Base-by-base conservation (phyloP, 208 protist species). In the Leishmania gerbilli region DNA sequence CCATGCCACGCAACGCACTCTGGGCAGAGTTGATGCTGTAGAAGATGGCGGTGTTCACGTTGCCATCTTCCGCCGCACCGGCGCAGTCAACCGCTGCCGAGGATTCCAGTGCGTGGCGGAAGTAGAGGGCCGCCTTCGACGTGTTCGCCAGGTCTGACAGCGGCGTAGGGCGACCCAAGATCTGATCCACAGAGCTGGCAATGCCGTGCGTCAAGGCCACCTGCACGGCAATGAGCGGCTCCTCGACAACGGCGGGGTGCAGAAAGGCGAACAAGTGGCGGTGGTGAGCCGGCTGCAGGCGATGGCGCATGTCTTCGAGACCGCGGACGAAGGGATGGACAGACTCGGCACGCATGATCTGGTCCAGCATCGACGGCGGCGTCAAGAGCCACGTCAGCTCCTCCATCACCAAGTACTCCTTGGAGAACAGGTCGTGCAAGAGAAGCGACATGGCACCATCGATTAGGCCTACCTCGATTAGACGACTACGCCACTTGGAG, bases 11-110 rank as follows among this genome's bases (percentile, higher is more conserved):
- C 65, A 97, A 81, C 40, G 92, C 91, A 47, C 85, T 88, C 78
- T 96, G 91, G 0, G 89, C 88, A 11, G 93, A 93, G 83, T 95
- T 96, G 76, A 97, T 97, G 81, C 91, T 95, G 86, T 97, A 97
- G 80, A 97, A 97, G 60, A 95, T 95, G 47, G 95, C 93, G 3
- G 93, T 95, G 81, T 95, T 90, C 77, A 95, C 93, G 34, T 83
- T 69, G 45, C 89, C 89, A 34, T 88, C 81, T 40, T 69, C 40
- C 42, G n/a, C 42, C 31, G 62, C 40, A 31, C 69, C 69, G 69
- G 42, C 62, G 21, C 53, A 13, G 13, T 56, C 62, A 31, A 58
- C 55, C 53, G 58, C 68, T 0, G 76, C 62, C 2, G 74, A 40
- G 1, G 27, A 24, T 21, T 67, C 11, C 67, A 74, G 34, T 27